A percentile compares a stretch with the other conserved stretches of the same genome.
Conservation (phyloP, 495 filamentous ascomycete genomes). For the Penicillium soppii region DNA sequence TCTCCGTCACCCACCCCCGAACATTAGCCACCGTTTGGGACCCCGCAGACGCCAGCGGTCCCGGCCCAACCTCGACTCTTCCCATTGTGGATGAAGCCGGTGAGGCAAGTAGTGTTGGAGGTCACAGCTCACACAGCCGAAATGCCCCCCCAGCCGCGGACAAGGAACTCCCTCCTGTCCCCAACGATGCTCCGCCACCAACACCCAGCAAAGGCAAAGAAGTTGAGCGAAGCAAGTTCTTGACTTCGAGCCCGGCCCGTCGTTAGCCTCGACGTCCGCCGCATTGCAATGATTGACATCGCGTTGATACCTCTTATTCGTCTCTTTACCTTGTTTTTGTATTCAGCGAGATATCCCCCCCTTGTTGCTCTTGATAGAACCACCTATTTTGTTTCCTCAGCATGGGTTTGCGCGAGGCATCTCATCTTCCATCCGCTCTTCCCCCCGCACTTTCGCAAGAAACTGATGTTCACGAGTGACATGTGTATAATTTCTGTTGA, state of each 20-base stretch:
- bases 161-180: conserved; percentile 57
- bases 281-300: conserved; percentile 7
- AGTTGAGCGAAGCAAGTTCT: conserved; percentile 16
- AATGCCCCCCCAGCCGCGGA: conserved; percentile 35
- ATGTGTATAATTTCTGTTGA: conserved; percentile 30
- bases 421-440: conserved; percentile 9
- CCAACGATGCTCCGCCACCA: conserved; percentile 21
- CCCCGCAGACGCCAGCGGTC: conserved; percentile 52
- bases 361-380: conserved; percentile 25
- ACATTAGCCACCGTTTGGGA: conserved; percentile 53
- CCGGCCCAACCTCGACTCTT: conserved; percentile 64
- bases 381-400: conserved; percentile 12
- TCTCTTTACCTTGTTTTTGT: conserved; percentile 21
- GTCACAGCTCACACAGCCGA: conserved; percentile 43
- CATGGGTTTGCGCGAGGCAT: conserved; percentile 23
- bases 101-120: conserved; percentile 72
- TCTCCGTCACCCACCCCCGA: conserved; percentile 52
- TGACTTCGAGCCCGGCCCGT: background rate
- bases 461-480: conserved; percentile 43
- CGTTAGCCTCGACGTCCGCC: conserved; percentile 6
- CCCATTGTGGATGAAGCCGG: conserved; percentile 91
- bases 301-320: conserved; percentile 6
- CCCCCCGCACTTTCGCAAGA: conserved; percentile 9
- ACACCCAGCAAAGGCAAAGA: conserved; percentile 29
- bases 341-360: conserved; percentile 25